Conservation (phyloP, 257 asterid species). For the Solanum okadae region DNA sequence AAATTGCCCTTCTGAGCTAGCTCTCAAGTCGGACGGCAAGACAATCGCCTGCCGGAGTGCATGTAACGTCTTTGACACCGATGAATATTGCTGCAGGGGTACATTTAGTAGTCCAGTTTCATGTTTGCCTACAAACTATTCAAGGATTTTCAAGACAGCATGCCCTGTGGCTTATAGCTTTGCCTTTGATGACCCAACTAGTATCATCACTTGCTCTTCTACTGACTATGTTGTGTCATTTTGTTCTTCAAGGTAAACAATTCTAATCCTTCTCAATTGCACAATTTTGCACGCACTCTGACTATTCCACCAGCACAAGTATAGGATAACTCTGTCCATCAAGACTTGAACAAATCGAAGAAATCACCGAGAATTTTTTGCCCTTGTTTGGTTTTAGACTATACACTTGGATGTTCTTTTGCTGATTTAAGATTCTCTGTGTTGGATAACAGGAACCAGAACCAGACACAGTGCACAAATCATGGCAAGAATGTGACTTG, state of each 20-base stretch:
- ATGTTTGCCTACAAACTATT: conserved; percentile 52
- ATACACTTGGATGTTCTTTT: background rate
- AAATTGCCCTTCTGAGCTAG: conserved; percentile 45
- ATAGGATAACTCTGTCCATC: background rate
- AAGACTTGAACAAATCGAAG: background rate
- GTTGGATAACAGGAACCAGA: conserved; percentile 34
- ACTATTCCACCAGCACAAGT: background rate
- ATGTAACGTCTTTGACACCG: conserved; percentile 35
- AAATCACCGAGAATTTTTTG: background rate
- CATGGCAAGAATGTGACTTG: conserved; percentile 36
- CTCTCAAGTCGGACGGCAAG: conserved; percentile 14
- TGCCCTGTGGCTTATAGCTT: conserved; percentile 60
- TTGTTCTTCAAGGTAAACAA: conserved; percentile 39
- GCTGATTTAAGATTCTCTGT: background rate
- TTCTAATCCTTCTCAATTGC: background rate
- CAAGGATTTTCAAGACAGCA: conserved; percentile 40
- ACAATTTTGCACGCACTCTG: background rate
- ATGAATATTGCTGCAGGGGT: conserved; percentile 52
- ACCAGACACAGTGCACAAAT: conserved; percentile 49
- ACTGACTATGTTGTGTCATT: conserved; percentile 42
- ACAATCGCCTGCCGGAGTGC: conserved; percentile 53
- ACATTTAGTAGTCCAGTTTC: conserved; percentile 29
- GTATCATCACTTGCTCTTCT: conserved; percentile 43
- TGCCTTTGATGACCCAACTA: conserved; percentile 48
- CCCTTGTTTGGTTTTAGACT: background rate